Evolutionary conservation across 345 rosid genomes (phyloP), one percentile per base, ranked within the genome.

Genomic region (Dipteronia sinensis): DNA sequence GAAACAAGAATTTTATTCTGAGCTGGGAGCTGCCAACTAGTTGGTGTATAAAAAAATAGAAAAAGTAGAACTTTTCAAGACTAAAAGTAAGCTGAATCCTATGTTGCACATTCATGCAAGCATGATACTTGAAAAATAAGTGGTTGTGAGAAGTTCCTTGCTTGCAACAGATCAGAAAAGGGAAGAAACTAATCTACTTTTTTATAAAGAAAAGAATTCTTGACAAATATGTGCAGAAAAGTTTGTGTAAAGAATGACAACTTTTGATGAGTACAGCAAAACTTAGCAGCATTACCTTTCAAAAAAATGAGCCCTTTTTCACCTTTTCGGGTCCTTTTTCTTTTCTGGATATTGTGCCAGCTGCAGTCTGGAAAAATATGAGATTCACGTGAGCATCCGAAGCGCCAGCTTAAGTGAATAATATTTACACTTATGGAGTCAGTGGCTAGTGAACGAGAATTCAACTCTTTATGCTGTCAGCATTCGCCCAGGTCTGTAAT

Each of bases 11-110:
- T 10, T 15, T 59, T 42, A 3, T 65, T 12, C 19, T 65, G 29
- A 11, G 78, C 77, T 16, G 77, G 46, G 29, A 11, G 78, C 77
- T 16, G 77, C 61, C 69, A 74, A 44, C 72, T 34, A 9, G 49
- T 49, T n/a, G 42, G 44, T 13, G n/a, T 9, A 58, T 38, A 19
- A 7, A n/a, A n/a, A n/a, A 56, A 40, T 65, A 46, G 44, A 40
- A 40, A 40, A 40, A 40, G 31, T 2, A 40, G 8, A 40, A 29
- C 31, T 29, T 29, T 29, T 29, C 31, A 29, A 47, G 19, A 49
- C 19, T 12, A 49, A 49, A 49, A 3, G 3, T 49, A 49, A 4
- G 55, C 55, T 11, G 19, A 49, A 49, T 49, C 19, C 16, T 49
- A 3, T 49, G 17, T 13, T 34, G 31, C 47, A 56, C 3, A 12